phyloP scores from a whole-genome alignment of 306 rosid genomes.

The Ochetophila trinervis region DNA sequence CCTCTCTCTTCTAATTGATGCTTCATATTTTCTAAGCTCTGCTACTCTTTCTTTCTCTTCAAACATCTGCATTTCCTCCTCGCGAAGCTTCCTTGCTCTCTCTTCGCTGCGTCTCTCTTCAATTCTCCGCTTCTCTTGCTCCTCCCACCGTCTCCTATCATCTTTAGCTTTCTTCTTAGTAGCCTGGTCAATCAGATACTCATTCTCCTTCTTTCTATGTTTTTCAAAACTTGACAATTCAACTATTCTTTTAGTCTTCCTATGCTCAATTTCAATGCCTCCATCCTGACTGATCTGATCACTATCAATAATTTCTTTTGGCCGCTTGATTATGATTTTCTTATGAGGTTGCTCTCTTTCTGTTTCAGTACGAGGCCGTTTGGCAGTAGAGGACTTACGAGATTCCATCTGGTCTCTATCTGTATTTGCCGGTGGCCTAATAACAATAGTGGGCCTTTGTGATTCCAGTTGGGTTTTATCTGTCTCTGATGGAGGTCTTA shows the following conservation, averaged over 20 bases:
- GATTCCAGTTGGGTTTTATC: slow-evolving; percentile 28
- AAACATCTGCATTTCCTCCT: slow-evolving; percentile 62
- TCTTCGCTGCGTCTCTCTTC: slow-evolving; percentile 61
- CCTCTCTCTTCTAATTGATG: slow-evolving; percentile 72
- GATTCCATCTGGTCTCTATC: slow-evolving; percentile 51
- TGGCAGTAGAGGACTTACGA: slow-evolving; percentile 41
- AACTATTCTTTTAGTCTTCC: slow-evolving; percentile 87
- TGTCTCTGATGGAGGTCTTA: slow-evolving; percentile 59
- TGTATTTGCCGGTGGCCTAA: slow-evolving; percentile 43
- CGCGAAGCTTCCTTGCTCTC: slow-evolving; percentile 49
- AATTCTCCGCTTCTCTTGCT: slow-evolving; percentile 64
- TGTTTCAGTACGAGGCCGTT: slow-evolving; percentile 46
- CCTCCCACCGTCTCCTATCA: slow-evolving; percentile 71
- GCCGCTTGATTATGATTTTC: slow-evolving; percentile 69
- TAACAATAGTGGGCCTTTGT: slow-evolving; percentile 41
- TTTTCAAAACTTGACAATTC: slow-evolving; percentile 70
- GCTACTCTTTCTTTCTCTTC: slow-evolving; percentile 69
- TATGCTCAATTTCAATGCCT: slow-evolving; percentile 47
- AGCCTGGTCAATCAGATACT: slow-evolving; percentile 38
- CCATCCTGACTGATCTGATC: slow-evolving; percentile 69
- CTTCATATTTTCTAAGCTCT: slow-evolving; percentile 67
- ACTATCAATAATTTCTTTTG: slow-evolving; percentile 67
- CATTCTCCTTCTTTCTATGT: slow-evolving; percentile 52
- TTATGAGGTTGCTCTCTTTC: slow-evolving; percentile 69
- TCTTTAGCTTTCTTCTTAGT: slow-evolving; percentile 54